Evolutionary conservation across 179 eudicot species (phyloP).

Genomic region (Beta corolliflora): DNA sequence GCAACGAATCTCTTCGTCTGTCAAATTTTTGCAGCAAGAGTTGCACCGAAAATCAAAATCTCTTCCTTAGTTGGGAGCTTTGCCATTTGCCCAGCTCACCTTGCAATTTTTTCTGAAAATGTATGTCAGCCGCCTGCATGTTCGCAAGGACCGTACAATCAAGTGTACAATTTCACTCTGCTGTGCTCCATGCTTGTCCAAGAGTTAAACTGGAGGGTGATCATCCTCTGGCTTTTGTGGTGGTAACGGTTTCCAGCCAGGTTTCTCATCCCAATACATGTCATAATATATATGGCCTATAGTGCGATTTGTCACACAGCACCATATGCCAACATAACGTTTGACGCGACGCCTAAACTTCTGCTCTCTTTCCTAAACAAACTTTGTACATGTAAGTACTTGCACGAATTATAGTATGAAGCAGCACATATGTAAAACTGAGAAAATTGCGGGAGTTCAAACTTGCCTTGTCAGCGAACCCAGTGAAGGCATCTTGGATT

Average conservation of each 20-base stretch:
- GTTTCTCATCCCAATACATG: constrained; percentile 97
- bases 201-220: constrained; percentile 61
- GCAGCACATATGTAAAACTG: background rate
- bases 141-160: too few species aligned
- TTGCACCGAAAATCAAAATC: constrained; percentile 1
- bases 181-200: background rate
- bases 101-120: background rate
- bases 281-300: constrained; percentile 96
- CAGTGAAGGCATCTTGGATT: constrained; percentile 79
- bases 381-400: constrained; percentile 11
- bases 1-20: background rate
- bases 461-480: constrained; percentile 80
- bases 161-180: too few species aligned
- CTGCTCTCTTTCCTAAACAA: constrained; percentile 59
- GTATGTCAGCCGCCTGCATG: constrained; percentile 4
- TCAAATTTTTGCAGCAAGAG: background rate
- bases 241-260: constrained; percentile 84
- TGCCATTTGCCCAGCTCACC: background rate
- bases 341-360: constrained; percentile 79
- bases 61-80: background rate
- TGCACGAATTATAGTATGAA: background rate
- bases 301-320: constrained; percentile 67
- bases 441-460: background rate
- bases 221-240: constrained; percentile 84
- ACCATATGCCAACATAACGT: constrained; percentile 85